Base-by-base conservation (phyloP, 768 basidiomycete species). In the Tylopilus vinaceipallidus region DNA sequence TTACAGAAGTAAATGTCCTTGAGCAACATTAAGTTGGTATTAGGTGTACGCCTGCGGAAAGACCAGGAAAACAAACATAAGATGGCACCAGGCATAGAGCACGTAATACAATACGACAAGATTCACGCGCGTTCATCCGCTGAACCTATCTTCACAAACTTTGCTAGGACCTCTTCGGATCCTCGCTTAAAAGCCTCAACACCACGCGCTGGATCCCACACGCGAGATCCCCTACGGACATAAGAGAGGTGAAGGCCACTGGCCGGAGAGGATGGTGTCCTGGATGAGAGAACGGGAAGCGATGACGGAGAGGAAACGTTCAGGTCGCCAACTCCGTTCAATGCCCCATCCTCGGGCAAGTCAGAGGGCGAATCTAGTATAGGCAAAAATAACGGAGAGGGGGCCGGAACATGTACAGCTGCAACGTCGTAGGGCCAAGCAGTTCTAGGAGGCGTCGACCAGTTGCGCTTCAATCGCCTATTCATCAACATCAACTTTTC, bases 111-210 rank as follows among this genome's bases (percentile, higher is more conserved):
- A 42, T 22, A 40, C 24, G 23, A 16, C 16, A 9, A 9, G 9
- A 17, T 47, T 60, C 40, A 64, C n/a, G 45, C 34, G 29, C 35
- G 81, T 23, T 82, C 78, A 50, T 85, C 85, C 77, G 80, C 85
- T 41, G 84, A 80, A 19, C 85, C 82, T 79, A 86, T 84, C 61
- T 81, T 86, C 72, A 93, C 71, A 68, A 95, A 93, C 41, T 88
- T 75, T 10, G 87, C 81, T 24, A 95, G 74, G 22, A 93, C 90
- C 59, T 94, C 88, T 65, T 95, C 91, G 2, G 91, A 92, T 13
- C 86, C 86, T 44, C 81, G 81, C 67, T 92, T 94, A 71, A 94
- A 92, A 34, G 88, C 59, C 51, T 95, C 92, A 3, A 94, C 83
- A 37, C 85, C 86, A 19, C 91, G 83, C 10, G 84, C 83, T 16